Evolutionary conservation across 495 filamentous ascomycete genomes (phyloP), one percentile per base, ranked within the genome.

Genomic region (Pyrenopolyporus hunteri): DNA sequence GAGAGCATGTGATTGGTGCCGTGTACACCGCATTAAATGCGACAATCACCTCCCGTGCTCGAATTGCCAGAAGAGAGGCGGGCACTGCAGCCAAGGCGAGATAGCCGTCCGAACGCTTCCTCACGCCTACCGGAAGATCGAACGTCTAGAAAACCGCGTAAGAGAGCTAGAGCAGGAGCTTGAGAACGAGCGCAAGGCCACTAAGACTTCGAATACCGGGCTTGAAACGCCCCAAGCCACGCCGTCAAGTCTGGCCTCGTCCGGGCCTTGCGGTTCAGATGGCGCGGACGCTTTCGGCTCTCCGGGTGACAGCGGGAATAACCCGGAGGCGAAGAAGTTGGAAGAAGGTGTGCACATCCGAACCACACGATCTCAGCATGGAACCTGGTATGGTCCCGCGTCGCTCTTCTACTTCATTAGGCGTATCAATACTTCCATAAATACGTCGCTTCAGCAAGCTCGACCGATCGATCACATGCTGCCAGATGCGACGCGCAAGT

Each of bases 1-100:
- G 6, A 45, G 60, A 11, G 60, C 60, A 36, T 64, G 79, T 64
- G 78, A 79, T 65, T 78, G 78, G 74, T 82, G 80, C 50, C 77
- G 79, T 16, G 52, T 74, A 0, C 74, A 80, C 40, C 72, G 78
- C 5, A 75, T 78, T 57, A 81, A 79, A 52, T 82, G 79, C 49
- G 78, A 83, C 57, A 74, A 73, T 32, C 55, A 69, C 22, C 59
- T 70, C 44, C 80, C 78, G 5, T 82, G 81, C 56, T 61, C 45
- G 2, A 82, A 82, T 55, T 82, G 80, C 52, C 55, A 66, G 32
- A 73, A 45, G 20, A 69, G 73, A 70, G 73, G 74, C 0, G 73
- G 64, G 6, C 60, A 68, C 10, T 80, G 76, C 57, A 76, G 59
- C 35, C 76, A 76, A 43, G 72, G 71, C 10, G 62, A 57, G 14